Percentiles rank a stretch among this genome's conserved stretches.
phyloP scores from a whole-genome alignment of 495 filamentous ascomycete species.

The Geopyxis carbonaria region DNA sequence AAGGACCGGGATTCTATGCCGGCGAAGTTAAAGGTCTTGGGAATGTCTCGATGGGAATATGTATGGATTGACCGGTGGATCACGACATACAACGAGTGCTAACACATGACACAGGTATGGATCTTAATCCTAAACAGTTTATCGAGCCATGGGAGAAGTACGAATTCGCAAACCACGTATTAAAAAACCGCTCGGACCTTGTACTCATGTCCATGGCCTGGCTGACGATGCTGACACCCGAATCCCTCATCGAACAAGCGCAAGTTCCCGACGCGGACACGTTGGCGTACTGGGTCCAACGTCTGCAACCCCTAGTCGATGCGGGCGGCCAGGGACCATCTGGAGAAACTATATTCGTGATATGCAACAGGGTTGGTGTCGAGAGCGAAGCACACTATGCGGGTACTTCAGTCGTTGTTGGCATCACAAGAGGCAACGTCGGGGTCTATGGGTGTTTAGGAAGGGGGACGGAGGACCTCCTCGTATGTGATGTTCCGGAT shows the following conservation, averaged over 20 bases:
- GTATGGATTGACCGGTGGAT: slow-evolving; percentile 1
- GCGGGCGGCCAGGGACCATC: slow-evolving; percentile 27
- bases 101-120: slow-evolving; percentile 36
- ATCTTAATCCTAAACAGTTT: slow-evolving; percentile 39
- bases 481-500: slow-evolving; percentile 30
- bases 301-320: slow-evolving; percentile 56
- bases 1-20: slow-evolving; percentile 50
- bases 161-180: slow-evolving; percentile 68
- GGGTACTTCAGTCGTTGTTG: slow-evolving; percentile 69
- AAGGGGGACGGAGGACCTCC: slow-evolving; percentile 44
- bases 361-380: slow-evolving; percentile 63
- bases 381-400: slow-evolving; percentile 59
- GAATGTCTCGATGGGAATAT: background rate
- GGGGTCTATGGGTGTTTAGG: slow-evolving; percentile 52
- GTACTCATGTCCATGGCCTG: slow-evolving; percentile 82
- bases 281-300: slow-evolving; percentile 75
- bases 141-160: slow-evolving; percentile 49
- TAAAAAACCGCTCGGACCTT: slow-evolving; percentile 48
- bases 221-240: slow-evolving; percentile 42
- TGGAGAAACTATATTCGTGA: slow-evolving; percentile 54
- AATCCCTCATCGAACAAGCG: slow-evolving; percentile 26
- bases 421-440: slow-evolving; percentile 48
- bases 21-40: slow-evolving; percentile 27
- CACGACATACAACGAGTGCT: slow-evolving; percentile 7
- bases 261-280: slow-evolving; percentile 55